Evolutionary conservation across 2,329 filamentous ascomycete species (phyloP).

Genomic region (Albifimbria verrucaria): DNA sequence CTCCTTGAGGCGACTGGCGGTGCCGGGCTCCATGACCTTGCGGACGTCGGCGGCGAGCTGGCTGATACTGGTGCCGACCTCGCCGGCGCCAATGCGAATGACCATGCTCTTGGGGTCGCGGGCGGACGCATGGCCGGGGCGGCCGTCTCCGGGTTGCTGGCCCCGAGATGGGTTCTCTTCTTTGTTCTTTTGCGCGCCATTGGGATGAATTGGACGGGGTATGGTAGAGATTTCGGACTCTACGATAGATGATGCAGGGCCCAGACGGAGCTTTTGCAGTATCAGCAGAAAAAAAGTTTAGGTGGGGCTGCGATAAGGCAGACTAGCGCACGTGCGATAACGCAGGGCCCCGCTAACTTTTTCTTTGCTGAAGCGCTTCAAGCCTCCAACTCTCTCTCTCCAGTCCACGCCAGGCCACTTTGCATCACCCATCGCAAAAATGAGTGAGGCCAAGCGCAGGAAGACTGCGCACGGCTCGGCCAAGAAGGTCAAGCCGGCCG

Average conservation of each 20-base stretch:
- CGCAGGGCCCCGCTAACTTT: slow-evolving; percentile 29
- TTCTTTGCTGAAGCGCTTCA: slow-evolving; percentile 16
- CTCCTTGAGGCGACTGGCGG: slow-evolving; percentile 85
- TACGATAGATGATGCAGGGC: slow-evolving; percentile 8
- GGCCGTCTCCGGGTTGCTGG: slow-evolving; percentile 56
- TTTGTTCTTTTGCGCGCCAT: slow-evolving; percentile 84
- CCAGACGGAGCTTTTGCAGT: not conserved
- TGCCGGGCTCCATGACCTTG: slow-evolving; percentile 92
- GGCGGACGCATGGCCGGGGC: slow-evolving; percentile 58
- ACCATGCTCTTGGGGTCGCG: slow-evolving; percentile 94
- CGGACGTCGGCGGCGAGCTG: slow-evolving; percentile 91
- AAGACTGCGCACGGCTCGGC: slow-evolving; percentile 32
- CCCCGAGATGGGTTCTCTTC: slow-evolving; percentile 80
- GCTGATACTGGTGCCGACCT: slow-evolving; percentile 86
- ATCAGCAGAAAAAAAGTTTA: slow-evolving; percentile 29
- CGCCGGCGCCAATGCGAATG: slow-evolving; percentile 90
- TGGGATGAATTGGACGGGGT: slow-evolving; percentile 22
- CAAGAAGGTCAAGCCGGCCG: slow-evolving; percentile 14
- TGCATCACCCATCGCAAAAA: slow-evolving; percentile 19
- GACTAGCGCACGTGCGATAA: slow-evolving; percentile 27
- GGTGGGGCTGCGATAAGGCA: slow-evolving; percentile 29
- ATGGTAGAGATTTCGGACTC: slow-evolving; percentile 4
- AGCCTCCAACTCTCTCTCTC: slow-evolving; percentile 4
- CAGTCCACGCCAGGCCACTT: no score
- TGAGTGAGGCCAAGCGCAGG: slow-evolving; percentile 38